These are phyloP conservation scores for Rhazya stricta DNA, from an alignment of 257 asterid species.

Conservation along the genomic window DNA sequence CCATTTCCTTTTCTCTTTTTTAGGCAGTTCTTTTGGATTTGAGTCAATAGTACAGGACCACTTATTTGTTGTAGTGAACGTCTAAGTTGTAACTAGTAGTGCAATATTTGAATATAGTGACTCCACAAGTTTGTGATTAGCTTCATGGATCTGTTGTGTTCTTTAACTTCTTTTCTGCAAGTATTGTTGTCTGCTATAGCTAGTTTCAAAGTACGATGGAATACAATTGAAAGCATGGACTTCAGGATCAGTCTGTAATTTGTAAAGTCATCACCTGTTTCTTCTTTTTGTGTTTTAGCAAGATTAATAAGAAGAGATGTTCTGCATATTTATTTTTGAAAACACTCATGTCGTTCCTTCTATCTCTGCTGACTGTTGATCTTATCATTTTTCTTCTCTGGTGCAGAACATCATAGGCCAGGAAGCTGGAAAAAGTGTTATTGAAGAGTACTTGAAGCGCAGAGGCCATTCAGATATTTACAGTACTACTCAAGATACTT, in stretches of 20 bases:
- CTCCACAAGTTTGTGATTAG: neutral
- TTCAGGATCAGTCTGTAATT: neutral
- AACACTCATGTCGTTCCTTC: neutral
- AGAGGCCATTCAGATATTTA: slow-evolving; percentile 57
- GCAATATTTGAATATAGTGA: neutral
- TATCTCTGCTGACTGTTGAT: slow-evolving; percentile 9
- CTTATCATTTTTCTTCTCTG: slow-evolving; percentile 4
- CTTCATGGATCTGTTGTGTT: neutral
- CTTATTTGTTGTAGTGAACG: neutral
- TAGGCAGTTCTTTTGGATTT: neutral
- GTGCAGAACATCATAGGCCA: slow-evolving; percentile 81
- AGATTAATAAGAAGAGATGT: neutral
- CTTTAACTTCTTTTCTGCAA: neutral
- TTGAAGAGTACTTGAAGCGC: slow-evolving; percentile 64
- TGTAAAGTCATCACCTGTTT: neutral
- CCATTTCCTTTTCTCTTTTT: too few relatives aligned
- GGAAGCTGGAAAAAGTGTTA: slow-evolving; percentile 66
- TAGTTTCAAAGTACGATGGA: neutral
- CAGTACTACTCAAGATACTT: slow-evolving; percentile 27
- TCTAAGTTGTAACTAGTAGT: neutral
- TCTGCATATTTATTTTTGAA: neutral
- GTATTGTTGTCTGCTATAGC: neutral
- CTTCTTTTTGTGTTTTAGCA: neutral
- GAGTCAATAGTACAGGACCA: neutral
- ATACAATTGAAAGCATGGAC: neutral